Evolutionary conservation across 805 yeast genomes (phyloP).

Genomic region (Zygosaccharomyces bisporus): DNA sequence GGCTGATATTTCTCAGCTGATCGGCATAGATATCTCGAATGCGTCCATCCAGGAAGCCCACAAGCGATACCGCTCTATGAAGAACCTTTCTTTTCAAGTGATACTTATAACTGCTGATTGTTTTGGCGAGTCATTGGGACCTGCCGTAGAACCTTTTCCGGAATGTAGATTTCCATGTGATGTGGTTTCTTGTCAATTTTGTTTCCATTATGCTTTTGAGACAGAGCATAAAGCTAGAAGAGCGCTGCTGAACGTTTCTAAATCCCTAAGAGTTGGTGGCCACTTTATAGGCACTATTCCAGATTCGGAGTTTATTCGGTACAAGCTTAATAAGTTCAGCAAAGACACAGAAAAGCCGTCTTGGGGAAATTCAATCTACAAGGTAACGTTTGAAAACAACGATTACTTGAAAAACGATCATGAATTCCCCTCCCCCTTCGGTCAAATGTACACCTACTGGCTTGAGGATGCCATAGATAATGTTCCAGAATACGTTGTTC

Average conservation of each 20-base stretch:
- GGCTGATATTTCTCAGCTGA: constrained; percentile 66
- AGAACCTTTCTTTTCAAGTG: constrained; percentile 63
- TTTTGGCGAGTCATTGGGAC: constrained; percentile 66
- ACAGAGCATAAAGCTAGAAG: constrained; percentile 73
- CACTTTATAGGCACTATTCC: constrained; percentile 92
- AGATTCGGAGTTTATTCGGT: constrained; percentile 75
- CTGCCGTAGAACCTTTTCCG: constrained; percentile 63
- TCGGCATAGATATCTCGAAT: constrained; percentile 91
- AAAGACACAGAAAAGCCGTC: constrained; percentile 47
- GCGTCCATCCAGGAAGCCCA: constrained; percentile 82
- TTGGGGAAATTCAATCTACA: constrained; percentile 85
- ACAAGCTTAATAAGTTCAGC: constrained; percentile 53
- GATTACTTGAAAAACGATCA: constrained; percentile 66
- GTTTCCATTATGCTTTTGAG: constrained; percentile 92
- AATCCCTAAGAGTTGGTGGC: constrained; percentile 78
- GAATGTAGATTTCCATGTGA: constrained; percentile 76
- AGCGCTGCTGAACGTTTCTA: constrained; percentile 68
- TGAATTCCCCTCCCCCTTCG: constrained; percentile 69
- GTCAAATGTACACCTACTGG: constrained; percentile 77
- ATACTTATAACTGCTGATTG: constrained; percentile 92
- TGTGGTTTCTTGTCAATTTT: constrained; percentile 84
- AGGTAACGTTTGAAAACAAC: constrained; percentile 71
- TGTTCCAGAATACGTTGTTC: constrained; percentile 95
- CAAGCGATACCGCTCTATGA: constrained; percentile 58
- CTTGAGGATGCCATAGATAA: constrained; percentile 91